phyloP scores from a whole-genome alignment of 192 early-diverging fungal species.

The Gonapodya sp. region DNA sequence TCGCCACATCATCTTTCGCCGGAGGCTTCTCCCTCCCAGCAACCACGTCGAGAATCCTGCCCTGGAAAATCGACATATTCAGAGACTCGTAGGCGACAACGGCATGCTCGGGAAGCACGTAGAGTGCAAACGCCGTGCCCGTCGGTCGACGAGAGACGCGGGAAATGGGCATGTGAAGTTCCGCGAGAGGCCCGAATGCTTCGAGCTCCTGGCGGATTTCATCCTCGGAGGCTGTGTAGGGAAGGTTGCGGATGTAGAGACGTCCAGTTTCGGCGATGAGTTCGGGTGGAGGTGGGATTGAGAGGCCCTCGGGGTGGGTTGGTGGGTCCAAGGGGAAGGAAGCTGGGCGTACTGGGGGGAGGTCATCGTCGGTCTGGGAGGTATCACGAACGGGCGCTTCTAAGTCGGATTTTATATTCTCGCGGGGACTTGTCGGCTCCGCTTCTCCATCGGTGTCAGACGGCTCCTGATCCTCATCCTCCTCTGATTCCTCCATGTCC shows the following conservation, averaged over 20 bases:
- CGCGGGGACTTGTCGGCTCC: slow-evolving; percentile 23
- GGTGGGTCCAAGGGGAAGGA: background rate
- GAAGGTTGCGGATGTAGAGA: slow-evolving; percentile 85
- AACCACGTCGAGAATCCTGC: slow-evolving; percentile 79
- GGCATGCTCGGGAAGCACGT: slow-evolving; percentile 84
- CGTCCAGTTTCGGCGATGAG: slow-evolving; percentile 90
- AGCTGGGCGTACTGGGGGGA: slow-evolving; percentile 16
- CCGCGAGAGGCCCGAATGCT: slow-evolving; percentile 81
- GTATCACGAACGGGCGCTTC: background rate
- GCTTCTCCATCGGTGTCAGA: slow-evolving; percentile 20
- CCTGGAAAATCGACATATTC: slow-evolving; percentile 82
- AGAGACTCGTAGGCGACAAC: slow-evolving; percentile 73
- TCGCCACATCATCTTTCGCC: slow-evolving; percentile 43
- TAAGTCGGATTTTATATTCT: background rate
- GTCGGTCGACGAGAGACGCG: slow-evolving; percentile 86
- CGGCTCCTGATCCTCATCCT: slow-evolving; percentile 20
- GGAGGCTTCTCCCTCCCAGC: slow-evolving; percentile 79
- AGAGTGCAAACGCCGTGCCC: slow-evolving; percentile 87
- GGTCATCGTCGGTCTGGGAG: background rate
- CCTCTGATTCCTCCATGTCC: slow-evolving; percentile 24
- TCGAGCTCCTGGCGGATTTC: slow-evolving; percentile 76
- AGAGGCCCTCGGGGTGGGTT: background rate
- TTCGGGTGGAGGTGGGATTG: slow-evolving; percentile 29
- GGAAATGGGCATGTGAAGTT: slow-evolving; percentile 90
- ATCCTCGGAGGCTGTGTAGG: slow-evolving; percentile 80